Evolutionary conservation across 2,329 filamentous ascomycete species (phyloP).

Genomic region (Scedosporium apiospermum): DNA sequence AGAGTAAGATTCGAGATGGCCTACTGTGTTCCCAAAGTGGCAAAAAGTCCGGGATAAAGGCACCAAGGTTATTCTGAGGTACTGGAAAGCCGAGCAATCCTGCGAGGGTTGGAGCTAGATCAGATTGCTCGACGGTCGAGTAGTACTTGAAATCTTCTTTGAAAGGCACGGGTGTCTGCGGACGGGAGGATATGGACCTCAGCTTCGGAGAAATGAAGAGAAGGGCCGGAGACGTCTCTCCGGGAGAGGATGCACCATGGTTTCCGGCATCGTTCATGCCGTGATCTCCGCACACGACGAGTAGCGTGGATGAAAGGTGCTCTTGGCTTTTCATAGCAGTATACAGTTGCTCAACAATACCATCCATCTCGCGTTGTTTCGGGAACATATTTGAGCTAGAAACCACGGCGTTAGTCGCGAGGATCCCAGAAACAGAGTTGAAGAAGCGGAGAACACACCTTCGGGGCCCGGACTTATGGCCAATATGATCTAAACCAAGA

Average conservation of each 20-base stretch:
- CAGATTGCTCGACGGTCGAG: constrained; percentile 78
- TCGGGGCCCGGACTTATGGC: constrained; percentile 85
- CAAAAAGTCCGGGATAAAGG: constrained; percentile 72
- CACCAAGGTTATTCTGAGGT: constrained; percentile 81
- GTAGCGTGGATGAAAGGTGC: constrained; percentile 67
- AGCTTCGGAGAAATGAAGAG: constrained; percentile 86
- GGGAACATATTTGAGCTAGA: constrained; percentile 77
- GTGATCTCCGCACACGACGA: constrained; percentile 87
- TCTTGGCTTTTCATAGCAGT: constrained; percentile 58
- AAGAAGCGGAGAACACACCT: constrained; percentile 39
- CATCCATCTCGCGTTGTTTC: constrained; percentile 92
- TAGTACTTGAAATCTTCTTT: constrained; percentile 76
- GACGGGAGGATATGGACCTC: constrained; percentile 37
- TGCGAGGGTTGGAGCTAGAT: constrained; percentile 82
- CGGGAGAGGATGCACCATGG: constrained; percentile 85
- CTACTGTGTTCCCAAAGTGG: constrained; percentile 62
- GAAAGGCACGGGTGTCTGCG: constrained; percentile 45
- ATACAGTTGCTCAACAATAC: constrained; percentile 67
- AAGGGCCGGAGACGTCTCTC: constrained; percentile 87
- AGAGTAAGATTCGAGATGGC: constrained; percentile 15
- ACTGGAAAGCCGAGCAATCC: constrained; percentile 80
- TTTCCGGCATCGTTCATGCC: constrained; percentile 99
- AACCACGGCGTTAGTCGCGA: constrained; percentile 3
- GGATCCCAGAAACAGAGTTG: not conserved
- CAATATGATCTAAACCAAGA: constrained; percentile 91